Evolutionary conservation across 208 protist species (phyloP), one percentile per base, ranked within the genome.

Genomic region (Blastocrithidia nonstop): DNA sequence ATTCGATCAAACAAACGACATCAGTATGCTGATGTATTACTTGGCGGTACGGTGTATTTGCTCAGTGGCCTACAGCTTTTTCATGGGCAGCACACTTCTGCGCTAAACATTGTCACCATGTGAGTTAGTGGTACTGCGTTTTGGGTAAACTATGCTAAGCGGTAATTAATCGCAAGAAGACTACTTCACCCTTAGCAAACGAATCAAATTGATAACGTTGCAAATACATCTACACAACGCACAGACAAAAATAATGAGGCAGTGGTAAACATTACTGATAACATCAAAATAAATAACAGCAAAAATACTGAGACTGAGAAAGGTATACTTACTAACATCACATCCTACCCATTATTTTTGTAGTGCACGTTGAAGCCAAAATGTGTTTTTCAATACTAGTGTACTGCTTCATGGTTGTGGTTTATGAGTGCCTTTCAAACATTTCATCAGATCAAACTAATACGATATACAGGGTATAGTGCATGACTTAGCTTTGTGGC

Each of bases 321-420:
- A n/a, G n/a, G n/a, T n/a, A n/a, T n/a, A n/a, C n/a, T n/a, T n/a
- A n/a, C n/a, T n/a, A n/a, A n/a, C n/a, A n/a, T n/a, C n/a, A n/a
- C n/a, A n/a, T n/a, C n/a, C n/a, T n/a, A n/a, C n/a, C n/a, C n/a
- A n/a, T n/a, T n/a, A n/a, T n/a, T n/a, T n/a, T n/a, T n/a, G n/a
- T n/a, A n/a, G n/a, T n/a, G n/a, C n/a, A n/a, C n/a, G n/a, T n/a
- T n/a, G n/a, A n/a, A n/a, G n/a, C n/a, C n/a, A n/a, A n/a, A n/a
- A n/a, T n/a, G n/a, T n/a, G n/a, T n/a, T n/a, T n/a, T n/a, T n/a
- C n/a, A n/a, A n/a, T n/a, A n/a, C n/a, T n/a, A n/a, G n/a, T n/a
- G n/a, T n/a, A n/a, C n/a, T n/a, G n/a, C n/a, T n/a, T 81, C 71
- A 51, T 88, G 79, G 79, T 47, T 88, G 38, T 88, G 79, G 79